Conservation (phyloP, 148 eudicot species). For the Hydrangea macrophylla region DNA sequence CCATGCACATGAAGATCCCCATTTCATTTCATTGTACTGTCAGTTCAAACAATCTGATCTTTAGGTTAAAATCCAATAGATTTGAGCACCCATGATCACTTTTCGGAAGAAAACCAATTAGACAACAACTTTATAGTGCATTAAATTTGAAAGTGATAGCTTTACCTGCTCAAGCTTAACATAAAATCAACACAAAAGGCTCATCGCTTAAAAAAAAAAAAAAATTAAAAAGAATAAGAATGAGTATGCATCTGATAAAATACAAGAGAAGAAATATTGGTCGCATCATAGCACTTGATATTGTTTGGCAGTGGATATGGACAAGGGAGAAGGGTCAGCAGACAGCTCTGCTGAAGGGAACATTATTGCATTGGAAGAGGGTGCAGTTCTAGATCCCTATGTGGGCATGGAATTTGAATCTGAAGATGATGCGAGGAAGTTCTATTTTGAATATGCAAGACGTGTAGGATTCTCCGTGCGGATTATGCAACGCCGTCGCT, state of each 20-base stretch:
- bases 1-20: too few species aligned
- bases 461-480: constrained; percentile 45
- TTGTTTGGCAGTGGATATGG: constrained; percentile 30
- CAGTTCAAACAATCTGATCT: too few species aligned
- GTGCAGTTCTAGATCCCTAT: constrained; percentile 35
- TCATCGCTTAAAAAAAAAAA: too few species aligned
- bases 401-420: constrained; percentile 58
- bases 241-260: not conserved
- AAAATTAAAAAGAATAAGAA: too few species aligned
- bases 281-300: constrained; percentile 10
- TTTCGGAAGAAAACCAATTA: too few species aligned
- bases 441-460: constrained; percentile 44
- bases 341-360: constrained; percentile 14
- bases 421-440: constrained; percentile 45
- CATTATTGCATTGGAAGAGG: constrained; percentile 14
- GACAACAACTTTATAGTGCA: too few species aligned
- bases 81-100: too few species aligned
- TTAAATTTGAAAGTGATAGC: too few species aligned
- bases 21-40: too few species aligned
- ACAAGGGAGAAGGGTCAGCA: constrained; percentile 13
- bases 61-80: too few species aligned
- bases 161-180: too few species aligned
- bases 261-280: not conserved
- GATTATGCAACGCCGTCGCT: constrained; percentile 49
- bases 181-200: too few species aligned